Evolutionary conservation across 2,329 filamentous ascomycete species (phyloP), one percentile per base, ranked within the genome.

Genomic region (Lasiodiplodia sp.): DNA sequence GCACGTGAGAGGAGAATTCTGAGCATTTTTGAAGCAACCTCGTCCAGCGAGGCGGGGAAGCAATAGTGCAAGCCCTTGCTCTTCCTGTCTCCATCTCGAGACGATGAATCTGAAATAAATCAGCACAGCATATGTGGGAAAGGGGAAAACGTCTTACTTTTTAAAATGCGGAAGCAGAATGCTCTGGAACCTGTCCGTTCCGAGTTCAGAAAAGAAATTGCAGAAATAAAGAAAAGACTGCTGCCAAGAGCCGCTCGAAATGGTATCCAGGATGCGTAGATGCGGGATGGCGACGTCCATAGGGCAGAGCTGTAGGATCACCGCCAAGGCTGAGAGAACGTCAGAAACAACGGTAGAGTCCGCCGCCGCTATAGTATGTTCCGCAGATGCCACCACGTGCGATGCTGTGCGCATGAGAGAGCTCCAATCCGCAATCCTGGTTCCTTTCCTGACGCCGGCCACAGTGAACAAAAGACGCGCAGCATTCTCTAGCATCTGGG

Each of bases 221-320:
- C 93, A 97, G 78, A 98, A 97, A 0, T 89, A 86, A 53, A 98
- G 86, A 77, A 97, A 98, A 83, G 90, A 91, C 64, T 81, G 81
- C 74, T 90, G 87, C 74, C 94, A 86, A 0, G 86, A 85, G 55
- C 91, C 88, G 64, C 86, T 86, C 3, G 87, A 89, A 58, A 97
- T 81, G 3, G 83, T 82, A 40, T 90, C 88, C 56, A 97, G 84
- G 3, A 87, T 80, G 18, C 87, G 86, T 68, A 94, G 86, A 47
- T 88, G 86, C 0, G 92, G 88, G 52, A 97, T 89, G 44, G 96
- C 82, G 7, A 90, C 86, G 73, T 97, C 92, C 77, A 97, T 89
- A 0, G 94, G 89, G 6, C 93, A 91, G 72, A 89, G 86, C 72
- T 93, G 89, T 77, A 96, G 89, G 2, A 90, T 82, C 68, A 94